A percentile compares a stretch with the other conserved stretches of the same genome.
phyloP scores from a whole-genome alignment of 2,329 filamentous ascomycete genomes.

The Colletotrichum liaoningense region DNA sequence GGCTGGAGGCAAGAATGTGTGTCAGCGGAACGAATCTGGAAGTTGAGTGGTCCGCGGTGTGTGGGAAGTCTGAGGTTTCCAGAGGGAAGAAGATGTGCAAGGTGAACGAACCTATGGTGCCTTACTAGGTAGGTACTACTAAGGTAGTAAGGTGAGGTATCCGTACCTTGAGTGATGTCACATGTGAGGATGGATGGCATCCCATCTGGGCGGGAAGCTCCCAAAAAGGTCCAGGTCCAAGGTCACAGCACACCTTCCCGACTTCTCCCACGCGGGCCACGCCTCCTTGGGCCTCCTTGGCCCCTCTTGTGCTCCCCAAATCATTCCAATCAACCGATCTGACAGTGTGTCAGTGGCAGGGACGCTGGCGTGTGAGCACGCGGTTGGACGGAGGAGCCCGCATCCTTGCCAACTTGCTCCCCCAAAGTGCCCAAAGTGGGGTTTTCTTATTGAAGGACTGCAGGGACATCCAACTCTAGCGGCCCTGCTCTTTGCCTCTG shows the following conservation, averaged over 20 bases:
- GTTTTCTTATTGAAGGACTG: slow-evolving; percentile 20
- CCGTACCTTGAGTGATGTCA: slow-evolving; percentile 31
- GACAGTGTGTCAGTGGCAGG: slow-evolving; percentile 16
- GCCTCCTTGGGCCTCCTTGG: background rate
- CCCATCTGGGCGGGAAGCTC: slow-evolving; percentile 18
- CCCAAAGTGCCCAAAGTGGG: slow-evolving; percentile 14
- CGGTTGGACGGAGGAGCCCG: slow-evolving; percentile 18
- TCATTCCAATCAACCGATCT: slow-evolving; percentile 7
- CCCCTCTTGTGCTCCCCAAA: background rate
- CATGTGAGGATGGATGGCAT: slow-evolving; percentile 31
- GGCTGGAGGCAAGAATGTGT: slow-evolving; percentile 18
- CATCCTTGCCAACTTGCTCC: slow-evolving; percentile 10
- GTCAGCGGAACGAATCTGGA: slow-evolving; percentile 27
- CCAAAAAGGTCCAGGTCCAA: slow-evolving; percentile 23
- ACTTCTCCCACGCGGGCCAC: background rate
- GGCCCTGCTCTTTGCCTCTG: slow-evolving; percentile 2
- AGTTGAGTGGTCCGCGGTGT: slow-evolving; percentile 28
- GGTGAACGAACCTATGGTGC: too few relatives aligned
- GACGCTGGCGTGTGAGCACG: slow-evolving; percentile 14
- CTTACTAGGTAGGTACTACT: too few relatives aligned
- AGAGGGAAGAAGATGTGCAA: background rate
- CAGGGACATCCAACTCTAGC: slow-evolving; percentile 18
- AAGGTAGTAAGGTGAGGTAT: background rate
- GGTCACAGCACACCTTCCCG: slow-evolving; percentile 4
- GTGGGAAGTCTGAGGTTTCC: slow-evolving; percentile 11